These are phyloP conservation scores for Sophora flavescens DNA, from an alignment of 306 rosid species.

Conservation along the genomic window DNA sequence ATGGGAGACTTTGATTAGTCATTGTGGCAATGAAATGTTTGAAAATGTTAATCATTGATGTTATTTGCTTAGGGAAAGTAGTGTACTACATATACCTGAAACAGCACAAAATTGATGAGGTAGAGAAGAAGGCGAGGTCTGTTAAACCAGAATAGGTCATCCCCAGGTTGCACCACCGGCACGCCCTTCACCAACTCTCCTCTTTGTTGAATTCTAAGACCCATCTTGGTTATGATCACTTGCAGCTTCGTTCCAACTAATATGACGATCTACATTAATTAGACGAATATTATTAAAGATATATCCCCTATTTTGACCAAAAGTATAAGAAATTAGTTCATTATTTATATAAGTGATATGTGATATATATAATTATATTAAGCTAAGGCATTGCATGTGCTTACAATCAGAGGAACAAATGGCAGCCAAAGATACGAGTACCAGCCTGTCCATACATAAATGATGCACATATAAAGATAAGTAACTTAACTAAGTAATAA, in stretches of 20 bases:
- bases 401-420: slow-evolving; percentile 84
- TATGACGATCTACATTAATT: slow-evolving; percentile 61
- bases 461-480: neutral
- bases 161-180: slow-evolving; percentile 85
- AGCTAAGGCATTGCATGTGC: slow-evolving; percentile 37
- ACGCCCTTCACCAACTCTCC: slow-evolving; percentile 86
- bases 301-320: slow-evolving; percentile 1
- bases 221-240: slow-evolving; percentile 90
- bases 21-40: neutral
- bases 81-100: slow-evolving; percentile 65
- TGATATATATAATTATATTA: neutral
- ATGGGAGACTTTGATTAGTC: neutral
- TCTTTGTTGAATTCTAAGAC: slow-evolving; percentile 67
- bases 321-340: neutral
- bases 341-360: neutral
- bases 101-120: slow-evolving; percentile 85
- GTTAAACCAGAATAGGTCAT: slow-evolving; percentile 86
- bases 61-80: neutral
- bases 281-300: neutral
- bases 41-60: too few relatives aligned
- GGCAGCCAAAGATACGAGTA: slow-evolving; percentile 85
- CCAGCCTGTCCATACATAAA: slow-evolving; percentile 65
- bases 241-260: slow-evolving; percentile 89
- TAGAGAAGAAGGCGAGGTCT: slow-evolving; percentile 74
- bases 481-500: too few relatives aligned